Evolutionary conservation across 2,329 filamentous ascomycete species (phyloP).

Genomic region (Claviceps sp.): DNA sequence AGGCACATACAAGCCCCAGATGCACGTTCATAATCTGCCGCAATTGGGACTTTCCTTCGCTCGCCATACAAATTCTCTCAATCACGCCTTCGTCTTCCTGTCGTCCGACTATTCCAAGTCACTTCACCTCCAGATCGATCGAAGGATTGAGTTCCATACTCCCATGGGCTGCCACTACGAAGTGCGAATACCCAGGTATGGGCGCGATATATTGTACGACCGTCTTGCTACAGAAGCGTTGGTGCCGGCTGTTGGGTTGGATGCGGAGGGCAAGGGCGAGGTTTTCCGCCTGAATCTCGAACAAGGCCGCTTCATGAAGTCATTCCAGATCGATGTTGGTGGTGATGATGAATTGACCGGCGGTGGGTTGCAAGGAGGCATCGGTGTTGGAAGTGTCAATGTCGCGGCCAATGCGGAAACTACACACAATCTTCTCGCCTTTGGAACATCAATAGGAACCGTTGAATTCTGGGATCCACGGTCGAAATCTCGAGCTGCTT

Average conservation of each 20-base stretch:
- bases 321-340: conserved; percentile 83
- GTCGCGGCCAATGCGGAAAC: conserved; percentile 74
- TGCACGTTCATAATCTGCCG: conserved; percentile 89
- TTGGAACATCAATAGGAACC: conserved; percentile 88
- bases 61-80: conserved; percentile 81
- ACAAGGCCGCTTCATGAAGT: conserved; percentile 83
- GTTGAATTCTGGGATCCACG: conserved; percentile 95
- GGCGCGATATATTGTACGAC: conserved; percentile 79
- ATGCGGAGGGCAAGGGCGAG: conserved; percentile 74
- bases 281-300: conserved; percentile 90
- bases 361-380: conserved; percentile 72
- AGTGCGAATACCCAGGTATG: conserved; percentile 83
- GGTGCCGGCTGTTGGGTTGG: conserved; percentile 76
- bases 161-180: conserved; percentile 77
- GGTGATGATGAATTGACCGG: conserved; percentile 61
- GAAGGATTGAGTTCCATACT: conserved; percentile 86
- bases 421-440: conserved; percentile 81
- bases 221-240: conserved; percentile 70
- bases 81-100: conserved; percentile 80
- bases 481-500: conserved; percentile 66
- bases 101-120: conserved; percentile 90
- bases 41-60: conserved; percentile 89
- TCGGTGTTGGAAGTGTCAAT: conserved; percentile 77
- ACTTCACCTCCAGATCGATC: conserved; percentile 82
- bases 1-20: conserved; percentile 55